Percentiles rank a stretch among this genome's conserved stretches.
These are phyloP conservation scores for Penicillium frequentans DNA, from an alignment of 2,329 filamentous ascomycete species.

Conservation along the genomic window DNA sequence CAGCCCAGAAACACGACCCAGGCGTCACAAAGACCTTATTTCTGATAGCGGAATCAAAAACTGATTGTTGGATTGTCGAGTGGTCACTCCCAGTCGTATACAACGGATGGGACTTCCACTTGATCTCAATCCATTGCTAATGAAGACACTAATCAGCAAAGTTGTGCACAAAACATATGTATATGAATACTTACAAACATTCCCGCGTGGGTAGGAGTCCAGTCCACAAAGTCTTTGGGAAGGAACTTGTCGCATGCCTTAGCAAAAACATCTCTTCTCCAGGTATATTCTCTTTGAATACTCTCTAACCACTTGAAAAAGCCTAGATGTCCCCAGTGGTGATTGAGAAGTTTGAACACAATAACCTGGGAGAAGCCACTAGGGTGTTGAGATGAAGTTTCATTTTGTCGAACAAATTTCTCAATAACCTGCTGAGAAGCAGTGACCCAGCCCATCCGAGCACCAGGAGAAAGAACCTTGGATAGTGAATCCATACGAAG, in stretches of 20 bases:
- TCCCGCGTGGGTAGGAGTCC: not conserved
- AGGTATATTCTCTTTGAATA: not conserved
- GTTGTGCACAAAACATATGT: not conserved
- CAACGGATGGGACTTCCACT: not conserved
- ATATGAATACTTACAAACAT: conserved; percentile 3
- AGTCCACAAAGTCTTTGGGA: not conserved
- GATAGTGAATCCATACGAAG: conserved; percentile 84
- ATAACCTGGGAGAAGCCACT: conserved; percentile 75
- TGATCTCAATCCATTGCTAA: conserved; percentile 1
- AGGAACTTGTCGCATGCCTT: not conserved
- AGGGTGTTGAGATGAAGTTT: conserved; percentile 76
- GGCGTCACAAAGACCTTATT: not conserved
- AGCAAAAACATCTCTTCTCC: not conserved
- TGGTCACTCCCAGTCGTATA: not conserved
- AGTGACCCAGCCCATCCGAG: conserved; percentile 78
- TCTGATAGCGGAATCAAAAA: not conserved
- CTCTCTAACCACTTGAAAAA: conserved; percentile 4
- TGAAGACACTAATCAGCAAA: not conserved
- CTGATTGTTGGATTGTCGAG: not conserved
- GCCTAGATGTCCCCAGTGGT: conserved; percentile 6
- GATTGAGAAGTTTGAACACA: conserved; percentile 74
- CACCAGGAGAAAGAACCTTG: conserved; percentile 77
- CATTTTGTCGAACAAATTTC: conserved; percentile 72
- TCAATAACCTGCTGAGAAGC: conserved; percentile 76
- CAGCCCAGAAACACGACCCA: not conserved